Evolutionary conservation across 2,329 filamentous ascomycete genomes (phyloP), one percentile per base, ranked within the genome.

Genomic region (Beauveria sp.): DNA sequence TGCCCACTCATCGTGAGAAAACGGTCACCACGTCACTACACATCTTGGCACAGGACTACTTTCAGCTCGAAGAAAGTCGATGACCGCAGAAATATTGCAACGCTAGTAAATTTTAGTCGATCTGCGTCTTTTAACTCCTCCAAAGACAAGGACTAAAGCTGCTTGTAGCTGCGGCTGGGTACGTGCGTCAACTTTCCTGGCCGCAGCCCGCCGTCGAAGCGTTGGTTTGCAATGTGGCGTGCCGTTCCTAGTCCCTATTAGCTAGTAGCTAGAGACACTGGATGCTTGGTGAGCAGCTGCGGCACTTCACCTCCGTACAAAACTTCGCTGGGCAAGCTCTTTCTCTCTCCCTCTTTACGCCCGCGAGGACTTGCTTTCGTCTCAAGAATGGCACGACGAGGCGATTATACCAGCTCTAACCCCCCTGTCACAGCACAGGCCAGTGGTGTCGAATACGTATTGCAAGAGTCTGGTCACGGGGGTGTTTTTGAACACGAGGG

Each of bases 211-310:
- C 28, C 55, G n/a, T 58, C 47, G 65, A 46, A 66, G 60, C 58
- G 60, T 61, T 46, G 66, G 61, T 55, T 63, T 60, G 45, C 52
- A 55, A 10, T 63, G 45, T 22, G 64, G 28, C 45, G 55, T 22
- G 30, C 20, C 14, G 4, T 38, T 18, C 7, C 18, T 49, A 28
- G 34, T 5, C 40, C 28, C 45, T 14, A 8, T 3, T 42, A 50
- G 14, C 9, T 58, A 58, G 55, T 22, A 16, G 22, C 18, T 45
- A 46, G 18, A 34, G 30, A 34, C 30, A 34, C 26, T n/a, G n/a
- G 26, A 20, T 12, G 43, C 55, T 24, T 40, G 28, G 45, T 30
- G n/a, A 49, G 30, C 28, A 50, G 30, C 30, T 20, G 28, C 12
- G 1, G 14, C 43, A 26, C 46, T 50, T 42, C 9, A 2, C 30